phyloP scores from a whole-genome alignment of 169 alveolate species.

The Eimeria maxima region DNA sequence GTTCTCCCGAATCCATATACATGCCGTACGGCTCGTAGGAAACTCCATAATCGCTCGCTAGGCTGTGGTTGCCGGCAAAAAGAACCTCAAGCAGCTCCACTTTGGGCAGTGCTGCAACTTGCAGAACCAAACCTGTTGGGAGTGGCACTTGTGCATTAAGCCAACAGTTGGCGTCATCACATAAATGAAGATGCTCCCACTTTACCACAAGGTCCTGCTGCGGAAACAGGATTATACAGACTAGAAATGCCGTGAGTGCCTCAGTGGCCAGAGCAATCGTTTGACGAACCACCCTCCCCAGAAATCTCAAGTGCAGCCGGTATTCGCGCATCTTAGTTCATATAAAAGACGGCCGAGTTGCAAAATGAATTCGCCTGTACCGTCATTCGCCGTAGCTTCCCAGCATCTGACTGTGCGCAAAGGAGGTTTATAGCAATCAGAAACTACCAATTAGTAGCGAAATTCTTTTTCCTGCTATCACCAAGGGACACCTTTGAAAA shows the following conservation, averaged over 20 bases:
- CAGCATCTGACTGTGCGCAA: not conserved
- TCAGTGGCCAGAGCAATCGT: not conserved
- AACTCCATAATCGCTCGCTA: constrained; percentile 72
- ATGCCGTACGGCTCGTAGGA: constrained; percentile 64
- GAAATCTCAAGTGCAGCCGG: not conserved
- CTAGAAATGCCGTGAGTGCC: not conserved
- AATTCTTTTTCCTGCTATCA: not conserved
- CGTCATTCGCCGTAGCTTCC: not conserved
- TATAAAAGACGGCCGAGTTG: not conserved
- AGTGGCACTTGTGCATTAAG: no score
- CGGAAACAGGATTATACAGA: not conserved
- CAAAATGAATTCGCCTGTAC: not conserved
- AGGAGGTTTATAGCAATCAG: not conserved
- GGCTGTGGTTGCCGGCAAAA: constrained; percentile 65
- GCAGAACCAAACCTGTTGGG: constrained; percentile 20
- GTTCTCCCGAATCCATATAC: constrained; percentile 76
- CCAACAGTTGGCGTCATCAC: not conserved
- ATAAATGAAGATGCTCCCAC: not conserved
- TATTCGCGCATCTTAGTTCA: not conserved
- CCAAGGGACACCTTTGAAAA: not conserved
- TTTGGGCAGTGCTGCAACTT: constrained; percentile 36
- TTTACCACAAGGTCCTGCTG: not conserved
- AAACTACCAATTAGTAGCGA: not conserved
- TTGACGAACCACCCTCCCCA: not conserved
- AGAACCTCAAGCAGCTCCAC: constrained; percentile 65